Evolutionary conservation across 495 filamentous ascomycete species (phyloP).

Genomic region (Staphylotrichum tortipilum): DNA sequence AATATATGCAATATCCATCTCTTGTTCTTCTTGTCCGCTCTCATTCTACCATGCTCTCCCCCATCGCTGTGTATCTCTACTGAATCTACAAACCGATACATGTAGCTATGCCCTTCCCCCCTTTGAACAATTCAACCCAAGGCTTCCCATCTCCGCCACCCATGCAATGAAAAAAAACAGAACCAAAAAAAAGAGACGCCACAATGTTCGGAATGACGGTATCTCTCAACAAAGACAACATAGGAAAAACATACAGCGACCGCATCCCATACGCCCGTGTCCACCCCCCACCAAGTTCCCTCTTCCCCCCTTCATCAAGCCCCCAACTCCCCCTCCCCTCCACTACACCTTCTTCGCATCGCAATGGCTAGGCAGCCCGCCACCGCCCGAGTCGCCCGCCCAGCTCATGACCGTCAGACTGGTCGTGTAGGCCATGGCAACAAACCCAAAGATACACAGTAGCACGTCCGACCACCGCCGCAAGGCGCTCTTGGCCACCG

Average conservation of each 20-base stretch:
- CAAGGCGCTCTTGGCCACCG: conserved; percentile 54
- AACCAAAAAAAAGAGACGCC: conserved; percentile 6
- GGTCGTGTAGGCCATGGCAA: conserved; percentile 88
- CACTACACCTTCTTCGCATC: conserved; percentile 23
- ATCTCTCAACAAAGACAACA: neutral
- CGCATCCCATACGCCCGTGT: neutral
- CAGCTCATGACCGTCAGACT: conserved; percentile 74
- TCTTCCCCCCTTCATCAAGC: neutral
- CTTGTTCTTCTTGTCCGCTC: too few species aligned
- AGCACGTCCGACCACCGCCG: conserved; percentile 62
- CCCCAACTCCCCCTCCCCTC: neutral
- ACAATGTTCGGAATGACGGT: conserved; percentile 2
- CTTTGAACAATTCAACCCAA: neutral
- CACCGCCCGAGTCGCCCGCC: conserved; percentile 41
- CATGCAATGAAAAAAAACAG: conserved; percentile 1
- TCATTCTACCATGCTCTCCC: neutral
- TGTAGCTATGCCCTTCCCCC: too few species aligned
- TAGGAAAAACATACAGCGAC: neutral
- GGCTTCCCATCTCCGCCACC: neutral
- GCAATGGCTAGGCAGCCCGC: conserved; percentile 41
- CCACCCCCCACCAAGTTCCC: neutral
- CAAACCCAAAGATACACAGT: conserved; percentile 70
- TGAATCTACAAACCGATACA: neutral
- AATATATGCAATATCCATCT: too few species aligned
- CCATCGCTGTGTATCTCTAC: neutral